Conservation (phyloP, 2,329 filamentous ascomycete species). For the Colletotrichum sp. region DNA sequence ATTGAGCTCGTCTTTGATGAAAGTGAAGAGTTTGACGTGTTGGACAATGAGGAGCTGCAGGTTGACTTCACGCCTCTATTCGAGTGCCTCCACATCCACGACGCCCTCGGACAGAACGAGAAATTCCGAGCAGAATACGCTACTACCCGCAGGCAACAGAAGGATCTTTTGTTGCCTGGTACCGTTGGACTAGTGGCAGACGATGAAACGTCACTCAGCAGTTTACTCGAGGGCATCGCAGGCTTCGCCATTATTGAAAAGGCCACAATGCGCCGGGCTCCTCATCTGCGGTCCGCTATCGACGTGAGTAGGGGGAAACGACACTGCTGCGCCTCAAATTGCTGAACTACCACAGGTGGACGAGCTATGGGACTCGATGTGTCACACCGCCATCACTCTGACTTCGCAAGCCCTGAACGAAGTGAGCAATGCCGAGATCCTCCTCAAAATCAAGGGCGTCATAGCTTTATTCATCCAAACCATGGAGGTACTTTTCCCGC, state of each 20-base stretch:
- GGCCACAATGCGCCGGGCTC: constrained; percentile 86
- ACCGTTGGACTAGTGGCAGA: constrained; percentile 80
- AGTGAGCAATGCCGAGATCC: constrained; percentile 85
- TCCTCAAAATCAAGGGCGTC: constrained; percentile 94
- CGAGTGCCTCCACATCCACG: constrained; percentile 95
- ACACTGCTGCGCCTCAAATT: not conserved
- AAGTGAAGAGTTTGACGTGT: constrained; percentile 90
- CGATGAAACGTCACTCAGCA: constrained; percentile 86
- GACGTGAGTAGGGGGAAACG: constrained; percentile 66
- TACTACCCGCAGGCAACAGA: constrained; percentile 88
- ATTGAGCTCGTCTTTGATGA: constrained; percentile 97
- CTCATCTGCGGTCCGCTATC: constrained; percentile 79
- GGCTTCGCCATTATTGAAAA: constrained; percentile 97
- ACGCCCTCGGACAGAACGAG: constrained; percentile 90
- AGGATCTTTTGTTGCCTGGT: constrained; percentile 83
- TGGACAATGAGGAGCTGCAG: constrained; percentile 93
- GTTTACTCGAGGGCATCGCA: constrained; percentile 88
- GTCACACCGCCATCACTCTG: constrained; percentile 81
- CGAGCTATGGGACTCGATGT: constrained; percentile 98
- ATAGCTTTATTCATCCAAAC: constrained; percentile 96
- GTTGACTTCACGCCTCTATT: constrained; percentile 95
- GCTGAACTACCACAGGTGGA: constrained; percentile 69
- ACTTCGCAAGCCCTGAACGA: constrained; percentile 80
- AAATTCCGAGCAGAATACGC: constrained; percentile 91
- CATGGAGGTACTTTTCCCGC: constrained; percentile 74